phyloP scores from a whole-genome alignment of 2,329 filamentous ascomycete genomes.

The Penicillium sp. region DNA sequence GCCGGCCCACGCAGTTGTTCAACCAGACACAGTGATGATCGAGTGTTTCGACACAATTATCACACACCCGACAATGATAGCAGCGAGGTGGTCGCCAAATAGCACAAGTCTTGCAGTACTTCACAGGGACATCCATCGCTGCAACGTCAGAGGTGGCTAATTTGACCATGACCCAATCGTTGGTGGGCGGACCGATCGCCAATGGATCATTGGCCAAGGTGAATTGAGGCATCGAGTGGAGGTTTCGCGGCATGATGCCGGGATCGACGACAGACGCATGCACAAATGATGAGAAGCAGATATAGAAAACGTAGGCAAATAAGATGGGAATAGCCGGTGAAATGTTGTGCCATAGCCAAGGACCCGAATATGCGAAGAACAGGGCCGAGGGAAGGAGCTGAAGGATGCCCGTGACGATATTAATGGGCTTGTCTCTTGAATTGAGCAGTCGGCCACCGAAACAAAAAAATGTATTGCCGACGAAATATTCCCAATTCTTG shows the following conservation, averaged over 20 bases:
- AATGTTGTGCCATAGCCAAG: conserved; percentile 78
- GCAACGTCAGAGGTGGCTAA: conserved; percentile 67
- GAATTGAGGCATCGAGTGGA: conserved; percentile 77
- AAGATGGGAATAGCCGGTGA: conserved; percentile 83
- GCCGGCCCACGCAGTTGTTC: conserved; percentile 93
- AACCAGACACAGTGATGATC: conserved; percentile 99
- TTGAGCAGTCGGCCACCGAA: conserved; percentile 82
- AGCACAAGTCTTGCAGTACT: conserved; percentile 96
- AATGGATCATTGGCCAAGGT: conserved; percentile 75
- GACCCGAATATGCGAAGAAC: conserved; percentile 78
- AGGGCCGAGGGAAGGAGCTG: conserved; percentile 72
- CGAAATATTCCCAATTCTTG: conserved; percentile 85
- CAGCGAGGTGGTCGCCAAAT: conserved; percentile 95
- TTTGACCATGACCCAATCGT: conserved; percentile 89
- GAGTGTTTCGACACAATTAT: conserved; percentile 94
- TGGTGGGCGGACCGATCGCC: conserved; percentile 73
- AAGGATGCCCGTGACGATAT: conserved; percentile 75
- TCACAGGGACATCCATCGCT: conserved; percentile 95
- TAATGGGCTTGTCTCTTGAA: conserved; percentile 78
- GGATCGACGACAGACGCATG: conserved; percentile 91
- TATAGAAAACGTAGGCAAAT: conserved; percentile 85
- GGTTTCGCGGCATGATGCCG: conserved; percentile 84
- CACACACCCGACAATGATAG: conserved; percentile 93
- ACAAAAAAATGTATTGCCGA: conserved; percentile 88
- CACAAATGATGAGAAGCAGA: conserved; percentile 88